A percentile compares a stretch with the other conserved stretches of the same genome.
Conservation (phyloP, 2,329 filamentous ascomycete species). For the Hymenoscyphus linearis region DNA sequence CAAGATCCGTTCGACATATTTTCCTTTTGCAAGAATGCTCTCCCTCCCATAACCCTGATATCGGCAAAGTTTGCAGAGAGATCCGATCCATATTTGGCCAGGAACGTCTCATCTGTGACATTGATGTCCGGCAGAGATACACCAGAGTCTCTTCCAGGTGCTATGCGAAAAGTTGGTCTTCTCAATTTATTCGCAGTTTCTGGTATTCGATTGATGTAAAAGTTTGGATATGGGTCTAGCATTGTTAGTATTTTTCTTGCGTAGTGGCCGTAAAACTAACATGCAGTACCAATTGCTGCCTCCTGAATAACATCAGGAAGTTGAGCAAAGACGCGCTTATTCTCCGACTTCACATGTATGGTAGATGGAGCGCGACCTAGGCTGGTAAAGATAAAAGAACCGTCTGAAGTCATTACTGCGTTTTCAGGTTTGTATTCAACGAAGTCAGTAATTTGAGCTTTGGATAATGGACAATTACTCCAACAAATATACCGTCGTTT, state of each 20-base stretch:
- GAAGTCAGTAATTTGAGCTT: no score
- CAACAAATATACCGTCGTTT: no score
- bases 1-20: constrained; percentile 19
- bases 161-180: constrained; percentile 24
- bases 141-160: constrained; percentile 23
- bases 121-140: constrained; percentile 24
- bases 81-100: constrained; percentile 25
- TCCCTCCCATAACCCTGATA: constrained; percentile 21
- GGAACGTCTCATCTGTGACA: constrained; percentile 24
- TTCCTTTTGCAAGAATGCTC: constrained; percentile 25
- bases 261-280: constrained; percentile 11
- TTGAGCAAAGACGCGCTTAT: constrained; percentile 22
- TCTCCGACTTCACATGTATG: constrained; percentile 25
- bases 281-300: constrained; percentile 26
- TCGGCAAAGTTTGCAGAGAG: constrained; percentile 29
- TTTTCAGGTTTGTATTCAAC: no score
- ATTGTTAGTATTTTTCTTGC: neutral
- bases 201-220: constrained; percentile 23
- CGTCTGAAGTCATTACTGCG: constrained; percentile 15
- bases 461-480: no score
- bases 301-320: constrained; percentile 29
- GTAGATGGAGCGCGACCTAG: constrained; percentile 25
- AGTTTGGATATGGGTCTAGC: constrained; percentile 23
- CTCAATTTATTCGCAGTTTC: constrained; percentile 14
- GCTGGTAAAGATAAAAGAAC: constrained; percentile 24